These are phyloP conservation scores for Daedaleopsis sinensis DNA, from an alignment of 768 basidiomycete species.

Conservation along the genomic window DNA sequence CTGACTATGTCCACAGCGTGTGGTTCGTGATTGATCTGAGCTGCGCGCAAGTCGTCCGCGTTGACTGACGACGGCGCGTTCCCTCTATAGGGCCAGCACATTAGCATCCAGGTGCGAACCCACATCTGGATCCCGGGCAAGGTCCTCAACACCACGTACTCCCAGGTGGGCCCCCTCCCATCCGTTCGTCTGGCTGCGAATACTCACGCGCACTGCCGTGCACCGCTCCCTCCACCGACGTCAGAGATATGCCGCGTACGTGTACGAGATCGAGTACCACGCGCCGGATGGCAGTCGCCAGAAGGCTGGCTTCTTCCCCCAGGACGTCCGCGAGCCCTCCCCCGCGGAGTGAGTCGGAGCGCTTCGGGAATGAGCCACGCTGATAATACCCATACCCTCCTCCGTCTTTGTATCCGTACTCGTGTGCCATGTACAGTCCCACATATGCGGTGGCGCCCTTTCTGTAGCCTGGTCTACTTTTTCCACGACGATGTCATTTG, in stretches of 20 bases:
- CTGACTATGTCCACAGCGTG: not conserved
- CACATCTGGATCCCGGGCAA: conserved; percentile 15
- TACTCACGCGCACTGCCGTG: not conserved
- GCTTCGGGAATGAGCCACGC: not conserved
- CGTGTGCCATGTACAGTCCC: too few relatives aligned
- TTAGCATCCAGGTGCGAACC: conserved; percentile 9
- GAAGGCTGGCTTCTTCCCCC: conserved; percentile 1
- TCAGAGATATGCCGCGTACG: not conserved
- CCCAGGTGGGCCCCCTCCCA: not conserved
- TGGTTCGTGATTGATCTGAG: not conserved
- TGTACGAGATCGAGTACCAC: conserved; percentile 7
- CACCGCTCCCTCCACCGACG: not conserved
- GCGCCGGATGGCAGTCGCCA: conserved; percentile 1
- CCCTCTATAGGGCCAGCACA: conserved; percentile 1
- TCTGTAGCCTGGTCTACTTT: too few relatives aligned
- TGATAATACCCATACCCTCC: too few relatives aligned
- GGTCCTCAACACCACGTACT: conserved; percentile 1
- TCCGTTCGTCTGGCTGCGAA: not conserved
- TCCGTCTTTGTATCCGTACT: too few relatives aligned
- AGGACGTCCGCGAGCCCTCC: conserved; percentile 4
- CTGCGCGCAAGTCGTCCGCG: too few relatives aligned
- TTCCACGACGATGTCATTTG: not conserved
- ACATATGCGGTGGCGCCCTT: too few relatives aligned
- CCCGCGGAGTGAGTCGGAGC: not conserved
- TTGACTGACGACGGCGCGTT: not conserved